These are phyloP conservation scores for Colletotrichum sp. DNA, from an alignment of 2,329 filamentous ascomycete species.

Conservation along the genomic window DNA sequence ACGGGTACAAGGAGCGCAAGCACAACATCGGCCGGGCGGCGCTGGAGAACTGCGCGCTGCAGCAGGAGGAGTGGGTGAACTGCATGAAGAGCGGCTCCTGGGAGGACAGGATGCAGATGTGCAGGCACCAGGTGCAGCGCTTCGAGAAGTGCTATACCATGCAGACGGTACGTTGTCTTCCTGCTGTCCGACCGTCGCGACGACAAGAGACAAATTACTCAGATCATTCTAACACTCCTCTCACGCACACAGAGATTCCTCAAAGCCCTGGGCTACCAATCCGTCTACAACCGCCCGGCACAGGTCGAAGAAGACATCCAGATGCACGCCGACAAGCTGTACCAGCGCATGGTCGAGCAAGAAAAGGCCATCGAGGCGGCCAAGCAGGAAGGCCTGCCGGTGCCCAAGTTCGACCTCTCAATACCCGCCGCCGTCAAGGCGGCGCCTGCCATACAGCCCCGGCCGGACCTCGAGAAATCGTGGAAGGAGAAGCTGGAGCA, in stretches of 20 bases:
- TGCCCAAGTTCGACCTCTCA: conserved; percentile 64
- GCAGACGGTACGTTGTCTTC: conserved; percentile 66
- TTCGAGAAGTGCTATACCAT: conserved; percentile 90
- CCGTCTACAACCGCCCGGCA: conserved; percentile 65
- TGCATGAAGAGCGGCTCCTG: conserved; percentile 80
- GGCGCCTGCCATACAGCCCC: conserved; percentile 27
- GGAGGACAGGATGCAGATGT: conserved; percentile 77
- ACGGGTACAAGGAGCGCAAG: conserved; percentile 84
- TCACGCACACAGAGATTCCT: conserved; percentile 71
- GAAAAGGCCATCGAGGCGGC: conserved; percentile 77
- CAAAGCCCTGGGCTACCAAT: conserved; percentile 87
- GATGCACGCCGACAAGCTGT: conserved; percentile 92
- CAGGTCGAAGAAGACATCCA: conserved; percentile 87
- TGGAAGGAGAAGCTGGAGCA: conserved; percentile 63
- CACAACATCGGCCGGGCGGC: conserved; percentile 79
- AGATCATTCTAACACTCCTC: background rate
- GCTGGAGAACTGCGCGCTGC: conserved; percentile 90
- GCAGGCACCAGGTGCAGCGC: conserved; percentile 73
- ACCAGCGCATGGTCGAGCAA: conserved; percentile 84
- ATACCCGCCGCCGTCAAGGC: conserved; percentile 39
- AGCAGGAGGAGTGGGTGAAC: conserved; percentile 81
- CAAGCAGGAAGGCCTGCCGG: conserved; percentile 62
- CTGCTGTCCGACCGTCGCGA: rapidly evolving
- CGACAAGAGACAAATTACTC: background rate
- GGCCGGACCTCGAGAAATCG: conserved; percentile 52